Base-by-base conservation (phyloP, 1,284 basidiomycete genomes). In the Papiliotrema nemorosa region DNA sequence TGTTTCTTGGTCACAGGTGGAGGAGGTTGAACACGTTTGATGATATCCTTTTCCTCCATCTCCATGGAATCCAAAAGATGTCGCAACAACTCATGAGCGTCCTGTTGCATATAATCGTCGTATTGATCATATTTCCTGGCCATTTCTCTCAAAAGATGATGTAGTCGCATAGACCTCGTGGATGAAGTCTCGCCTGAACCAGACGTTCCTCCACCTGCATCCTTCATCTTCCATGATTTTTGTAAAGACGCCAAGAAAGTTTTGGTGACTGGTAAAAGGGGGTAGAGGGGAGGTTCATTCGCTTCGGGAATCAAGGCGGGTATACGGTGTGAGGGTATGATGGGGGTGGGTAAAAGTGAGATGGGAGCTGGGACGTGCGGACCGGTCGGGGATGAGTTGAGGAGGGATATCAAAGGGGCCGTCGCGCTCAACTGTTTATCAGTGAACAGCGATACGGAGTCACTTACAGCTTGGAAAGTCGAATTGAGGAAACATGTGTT, bases 401-500 rank as follows among this genome's bases (percentile, higher is more conserved):
- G 50, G 25, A 73, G 55, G 10, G 64, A 54, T 14, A 68, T 65
- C 24, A 71, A 47, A 0, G 68, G 61, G 12, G 61, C 57, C 14
- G 68, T 72, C 12, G 68, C 65, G 38, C 60, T 60, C 31, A 69
- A 51, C 67, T 73, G 47, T 9, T 29, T 26, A 13, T 22, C 22
- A 27, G 6, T n/a, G 6, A 24, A 37, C 5, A 47, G 5, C 16
- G 16, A 7, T 22, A 20, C 18, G 3, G 20, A 36, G 33, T 13
- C 9, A 43, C 44, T 49, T 57, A 81, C 78, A 29, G 80, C 79
- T 67, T 84, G 90, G 33, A 93, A 77, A 20, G 89, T 88, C 18
- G 88, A 90, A 74, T 92, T 93, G 82, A 93, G 87, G 74, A 90
- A 93, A 74, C 90, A 92, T 0, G 89, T 91, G 74, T 92, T 92